Evolutionary conservation across 306 rosid species (phyloP).

Genomic region (Citrullus colocynthis): DNA sequence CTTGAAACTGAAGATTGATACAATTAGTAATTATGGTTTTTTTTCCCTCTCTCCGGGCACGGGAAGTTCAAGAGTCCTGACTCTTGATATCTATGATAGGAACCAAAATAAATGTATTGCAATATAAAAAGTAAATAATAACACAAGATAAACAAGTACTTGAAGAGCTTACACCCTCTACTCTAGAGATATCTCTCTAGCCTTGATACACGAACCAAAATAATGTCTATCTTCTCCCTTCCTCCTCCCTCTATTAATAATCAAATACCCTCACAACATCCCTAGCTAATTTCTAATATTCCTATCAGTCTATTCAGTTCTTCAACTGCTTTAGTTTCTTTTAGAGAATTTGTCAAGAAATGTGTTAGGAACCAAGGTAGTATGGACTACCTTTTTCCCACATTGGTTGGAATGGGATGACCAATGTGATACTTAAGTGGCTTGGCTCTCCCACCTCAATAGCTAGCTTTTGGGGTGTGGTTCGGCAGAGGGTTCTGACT

Average conservation of each 20-base stretch:
- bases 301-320: background rate
- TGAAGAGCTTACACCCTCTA: background rate
- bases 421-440: no score
- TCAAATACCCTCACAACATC: background rate
- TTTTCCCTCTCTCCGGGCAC: background rate
- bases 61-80: background rate
- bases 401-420: no score
- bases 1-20: background rate
- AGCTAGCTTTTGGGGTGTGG: no score
- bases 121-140: background rate
- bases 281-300: no score
- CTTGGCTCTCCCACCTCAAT: background rate
- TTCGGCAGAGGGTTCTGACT: no score
- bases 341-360: background rate
- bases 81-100: background rate
- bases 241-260: no score
- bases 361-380: no score
- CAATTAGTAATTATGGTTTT: background rate
- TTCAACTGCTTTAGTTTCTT: background rate
- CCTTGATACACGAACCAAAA: background rate
- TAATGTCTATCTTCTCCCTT: background rate
- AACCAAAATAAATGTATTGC: background rate
- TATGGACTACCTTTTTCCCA: no score
- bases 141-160: background rate
- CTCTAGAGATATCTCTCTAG: background rate